Percentiles rank a stretch among this genome's conserved stretches.
Conservation (phyloP, 192 early-diverging fungal genomes). For the Coemansia sp. region DNA sequence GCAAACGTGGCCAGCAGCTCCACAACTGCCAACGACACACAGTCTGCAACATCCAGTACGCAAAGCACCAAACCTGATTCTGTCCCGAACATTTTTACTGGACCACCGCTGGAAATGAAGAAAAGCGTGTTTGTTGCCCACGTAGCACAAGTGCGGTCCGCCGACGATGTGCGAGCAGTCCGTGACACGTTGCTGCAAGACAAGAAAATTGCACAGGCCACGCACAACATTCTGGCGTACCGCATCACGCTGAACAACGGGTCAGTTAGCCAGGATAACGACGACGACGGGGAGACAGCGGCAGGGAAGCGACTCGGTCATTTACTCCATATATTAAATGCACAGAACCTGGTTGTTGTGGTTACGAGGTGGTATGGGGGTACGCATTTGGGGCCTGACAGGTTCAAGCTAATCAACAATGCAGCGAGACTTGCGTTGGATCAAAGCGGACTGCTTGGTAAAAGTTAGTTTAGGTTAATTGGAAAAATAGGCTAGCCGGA, state of each 20-base stretch:
- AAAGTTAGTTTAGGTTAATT: not conserved
- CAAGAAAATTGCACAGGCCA: slow-evolving; percentile 77
- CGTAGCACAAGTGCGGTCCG: slow-evolving; percentile 57
- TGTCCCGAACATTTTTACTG: slow-evolving; percentile 54
- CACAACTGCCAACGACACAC: not conserved
- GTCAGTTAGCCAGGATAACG: slow-evolving; percentile 68
- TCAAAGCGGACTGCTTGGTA: slow-evolving; percentile 56
- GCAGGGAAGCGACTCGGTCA: slow-evolving; percentile 83
- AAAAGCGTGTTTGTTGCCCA: slow-evolving; percentile 87
- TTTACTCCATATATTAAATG: slow-evolving; percentile 73
- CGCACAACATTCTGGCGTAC: slow-evolving; percentile 90
- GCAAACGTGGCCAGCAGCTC: not conserved
- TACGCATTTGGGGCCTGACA: slow-evolving; percentile 72
- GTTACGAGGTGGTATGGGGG: slow-evolving; percentile 91
- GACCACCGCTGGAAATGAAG: slow-evolving; percentile 66
- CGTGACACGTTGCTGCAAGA: slow-evolving; percentile 56
- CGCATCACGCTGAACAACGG: slow-evolving; percentile 59
- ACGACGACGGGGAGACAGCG: slow-evolving; percentile 93
- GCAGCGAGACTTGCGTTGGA: slow-evolving; percentile 69
- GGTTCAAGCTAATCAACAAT: slow-evolving; percentile 94
- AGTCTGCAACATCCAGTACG: not conserved
- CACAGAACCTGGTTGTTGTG: slow-evolving; percentile 73
- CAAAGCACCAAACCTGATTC: not conserved
- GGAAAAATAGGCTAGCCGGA: not conserved
- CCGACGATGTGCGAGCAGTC: slow-evolving; percentile 58